These are phyloP conservation scores for Bryoglossum gracile DNA, from an alignment of 495 filamentous ascomycete genomes.

Conservation along the genomic window DNA sequence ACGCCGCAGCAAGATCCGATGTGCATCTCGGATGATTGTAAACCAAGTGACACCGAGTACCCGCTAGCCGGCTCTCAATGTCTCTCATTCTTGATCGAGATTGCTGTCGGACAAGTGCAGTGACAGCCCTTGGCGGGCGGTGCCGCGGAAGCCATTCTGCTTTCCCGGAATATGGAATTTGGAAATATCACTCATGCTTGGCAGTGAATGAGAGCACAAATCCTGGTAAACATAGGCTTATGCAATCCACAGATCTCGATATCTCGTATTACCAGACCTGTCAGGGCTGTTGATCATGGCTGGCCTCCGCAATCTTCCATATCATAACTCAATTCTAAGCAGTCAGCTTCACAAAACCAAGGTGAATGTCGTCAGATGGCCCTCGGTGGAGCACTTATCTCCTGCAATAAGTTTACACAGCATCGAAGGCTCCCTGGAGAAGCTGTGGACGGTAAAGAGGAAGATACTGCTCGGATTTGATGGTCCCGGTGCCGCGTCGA, in stretches of 20 bases:
- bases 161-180: neutral
- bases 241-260: neutral
- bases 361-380: neutral
- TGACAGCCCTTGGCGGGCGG: too few relatives aligned
- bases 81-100: too few relatives aligned
- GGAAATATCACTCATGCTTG: neutral
- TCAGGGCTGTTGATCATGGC: neutral
- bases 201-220: neutral
- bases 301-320: neutral
- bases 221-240: neutral
- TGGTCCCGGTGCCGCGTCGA: too few relatives aligned
- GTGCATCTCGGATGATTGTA: too few relatives aligned
- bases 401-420: neutral
- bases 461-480: too few relatives aligned
- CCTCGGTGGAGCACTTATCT: neutral
- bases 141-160: neutral
- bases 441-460: too few relatives aligned
- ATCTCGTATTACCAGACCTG: neutral
- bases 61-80: too few relatives aligned
- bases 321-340: neutral
- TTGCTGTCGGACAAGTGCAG: too few relatives aligned
- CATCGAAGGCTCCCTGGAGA: too few relatives aligned
- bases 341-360: neutral
- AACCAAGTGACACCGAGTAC: too few relatives aligned
- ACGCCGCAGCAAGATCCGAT: too few relatives aligned